These are phyloP conservation scores for Aspergillus awamori DNA, from an alignment of 2,329 filamentous ascomycete genomes.

Conservation along the genomic window DNA sequence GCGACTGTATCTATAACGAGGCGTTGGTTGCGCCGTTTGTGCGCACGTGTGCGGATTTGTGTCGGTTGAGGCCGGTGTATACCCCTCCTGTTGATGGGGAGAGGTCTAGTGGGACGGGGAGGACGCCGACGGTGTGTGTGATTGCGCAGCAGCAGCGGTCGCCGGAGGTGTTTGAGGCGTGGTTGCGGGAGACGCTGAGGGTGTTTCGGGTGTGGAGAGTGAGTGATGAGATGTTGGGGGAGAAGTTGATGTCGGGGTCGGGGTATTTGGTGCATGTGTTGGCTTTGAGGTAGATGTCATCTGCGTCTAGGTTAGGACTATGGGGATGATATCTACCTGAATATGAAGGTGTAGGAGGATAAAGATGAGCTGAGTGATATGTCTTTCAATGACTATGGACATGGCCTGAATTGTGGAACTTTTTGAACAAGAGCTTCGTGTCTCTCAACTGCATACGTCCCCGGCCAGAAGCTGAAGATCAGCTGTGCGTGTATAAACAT, in stretches of 20 bases:
- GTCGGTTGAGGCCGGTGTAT: constrained; percentile 56
- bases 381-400: not conserved
- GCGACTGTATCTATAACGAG: constrained; percentile 96
- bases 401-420: not conserved
- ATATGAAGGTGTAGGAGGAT: not conserved
- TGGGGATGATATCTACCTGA: not conserved
- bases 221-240: constrained; percentile 63
- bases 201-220: constrained; percentile 77
- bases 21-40: constrained; percentile 79
- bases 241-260: constrained; percentile 62
- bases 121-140: constrained; percentile 67
- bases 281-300: constrained; percentile 50
- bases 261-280: constrained; percentile 86
- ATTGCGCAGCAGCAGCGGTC: constrained; percentile 88
- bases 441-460: no score
- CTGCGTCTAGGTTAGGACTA: no score
- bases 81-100: not conserved
- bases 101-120: not conserved
- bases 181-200: constrained; percentile 69
- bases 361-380: not conserved
- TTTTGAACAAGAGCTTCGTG: no score
- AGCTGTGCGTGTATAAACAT: not conserved
- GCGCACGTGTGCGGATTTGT: constrained; percentile 76
- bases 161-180: constrained; percentile 80
- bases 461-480: not conserved